A percentile compares a stretch with the other conserved stretches of the same genome.
Evolutionary conservation across 176 grass and related monocot genomes (phyloP).

Genomic region (Carex myosuroides): DNA sequence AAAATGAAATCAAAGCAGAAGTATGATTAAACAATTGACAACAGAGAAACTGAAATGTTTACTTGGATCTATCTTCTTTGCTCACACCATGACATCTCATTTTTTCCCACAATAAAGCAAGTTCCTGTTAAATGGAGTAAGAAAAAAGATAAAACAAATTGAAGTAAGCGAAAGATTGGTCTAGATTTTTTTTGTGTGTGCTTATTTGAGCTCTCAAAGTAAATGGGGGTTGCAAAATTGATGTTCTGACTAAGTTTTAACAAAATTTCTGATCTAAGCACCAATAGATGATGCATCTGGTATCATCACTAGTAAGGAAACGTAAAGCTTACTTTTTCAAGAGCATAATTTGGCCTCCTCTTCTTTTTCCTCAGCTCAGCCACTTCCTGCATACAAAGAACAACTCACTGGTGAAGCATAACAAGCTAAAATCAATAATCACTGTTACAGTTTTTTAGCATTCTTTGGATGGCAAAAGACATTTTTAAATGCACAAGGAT

Average conservation of each 20-base stretch:
- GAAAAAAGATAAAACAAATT: background rate
- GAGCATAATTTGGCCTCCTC: slow-evolving; percentile 57
- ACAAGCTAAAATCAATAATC: background rate
- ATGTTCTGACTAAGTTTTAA: background rate
- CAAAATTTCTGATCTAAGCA: background rate
- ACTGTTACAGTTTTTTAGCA: background rate
- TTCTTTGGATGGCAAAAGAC: background rate
- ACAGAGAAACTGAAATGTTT: slow-evolving; percentile 5
- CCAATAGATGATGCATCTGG: background rate
- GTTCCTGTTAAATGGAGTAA: slow-evolving; percentile 39
- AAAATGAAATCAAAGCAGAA: background rate
- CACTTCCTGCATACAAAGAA: slow-evolving; percentile 44
- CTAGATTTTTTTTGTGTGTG: background rate
- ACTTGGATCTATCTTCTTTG: slow-evolving; percentile 78
- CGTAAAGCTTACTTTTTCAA: slow-evolving; percentile 51
- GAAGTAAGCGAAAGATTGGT: background rate
- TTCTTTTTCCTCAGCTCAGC: slow-evolving; percentile 71
- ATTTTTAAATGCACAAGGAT: background rate
- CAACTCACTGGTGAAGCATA: background rate
- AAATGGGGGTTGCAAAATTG: background rate
- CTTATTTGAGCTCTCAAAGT: background rate
- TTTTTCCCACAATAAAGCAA: slow-evolving; percentile 85
- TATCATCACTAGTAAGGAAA: background rate
- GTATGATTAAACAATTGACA: background rate
- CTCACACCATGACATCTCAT: slow-evolving; percentile 59